phyloP scores from a whole-genome alignment of 345 rosid genomes.

The Dipteronia dyeriana region DNA sequence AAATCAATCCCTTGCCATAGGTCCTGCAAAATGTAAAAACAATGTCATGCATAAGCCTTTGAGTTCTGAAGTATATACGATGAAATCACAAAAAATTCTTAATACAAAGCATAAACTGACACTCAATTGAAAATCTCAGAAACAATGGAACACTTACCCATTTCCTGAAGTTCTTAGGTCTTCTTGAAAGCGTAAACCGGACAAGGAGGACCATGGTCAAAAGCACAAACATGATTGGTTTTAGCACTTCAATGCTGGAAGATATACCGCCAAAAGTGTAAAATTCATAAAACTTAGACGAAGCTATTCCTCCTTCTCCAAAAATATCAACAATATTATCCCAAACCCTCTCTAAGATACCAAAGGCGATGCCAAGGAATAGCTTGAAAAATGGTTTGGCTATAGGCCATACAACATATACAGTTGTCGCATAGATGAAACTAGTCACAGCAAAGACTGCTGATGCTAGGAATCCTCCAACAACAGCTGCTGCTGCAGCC shows the following conservation, averaged over 20 bases:
- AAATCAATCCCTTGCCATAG: conserved; percentile 96
- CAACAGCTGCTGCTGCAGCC: conserved; percentile 80
- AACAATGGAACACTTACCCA: conserved; percentile 59
- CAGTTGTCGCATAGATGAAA: conserved; percentile 62
- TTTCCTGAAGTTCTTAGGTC: conserved; percentile 95
- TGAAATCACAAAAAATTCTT: background rate
- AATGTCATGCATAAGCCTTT: conserved; percentile 14
- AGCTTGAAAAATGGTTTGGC: conserved; percentile 70
- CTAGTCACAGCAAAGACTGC: conserved; percentile 88
- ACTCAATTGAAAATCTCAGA: conserved; percentile 15
- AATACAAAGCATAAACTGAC: conserved; percentile 5
- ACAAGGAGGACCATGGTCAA: conserved; percentile 85
- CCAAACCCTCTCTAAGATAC: conserved; percentile 62
- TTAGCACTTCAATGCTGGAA: conserved; percentile 76
- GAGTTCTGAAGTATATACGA: conserved; percentile 1
- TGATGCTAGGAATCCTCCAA: conserved; percentile 88
- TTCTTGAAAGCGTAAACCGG: conserved; percentile 88
- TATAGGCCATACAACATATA: conserved; percentile 86
- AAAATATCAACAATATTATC: conserved; percentile 65
- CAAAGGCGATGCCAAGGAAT: conserved; percentile 50
- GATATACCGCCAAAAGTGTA: conserved; percentile 79
- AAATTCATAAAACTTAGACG: conserved; percentile 61
- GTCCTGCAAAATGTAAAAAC: conserved; percentile 53
- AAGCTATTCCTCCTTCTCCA: conserved; percentile 62
- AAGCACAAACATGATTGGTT: conserved; percentile 71